Percentiles rank a stretch among this genome's conserved stretches.
Evolutionary conservation across 1,139 yeast species (phyloP).

Genomic region (Blastobotrys proliferans): DNA sequence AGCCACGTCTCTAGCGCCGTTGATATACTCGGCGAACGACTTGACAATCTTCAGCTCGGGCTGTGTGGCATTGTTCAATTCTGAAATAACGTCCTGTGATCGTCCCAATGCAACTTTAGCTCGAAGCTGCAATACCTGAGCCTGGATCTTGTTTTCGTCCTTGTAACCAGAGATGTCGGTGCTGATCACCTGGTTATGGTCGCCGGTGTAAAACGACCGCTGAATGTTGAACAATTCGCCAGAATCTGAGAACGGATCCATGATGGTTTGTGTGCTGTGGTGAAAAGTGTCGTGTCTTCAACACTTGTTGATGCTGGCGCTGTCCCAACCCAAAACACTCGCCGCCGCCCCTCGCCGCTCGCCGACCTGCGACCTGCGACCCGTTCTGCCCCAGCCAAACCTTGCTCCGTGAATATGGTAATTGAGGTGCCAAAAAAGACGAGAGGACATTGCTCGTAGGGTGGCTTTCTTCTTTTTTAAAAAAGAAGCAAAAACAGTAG

Average conservation of each 20-base stretch:
- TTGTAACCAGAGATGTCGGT: conserved; percentile 27
- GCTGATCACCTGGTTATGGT: conserved; percentile 33
- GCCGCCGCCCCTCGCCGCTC: no score
- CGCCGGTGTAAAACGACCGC: conserved; percentile 40
- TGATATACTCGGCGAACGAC: conserved; percentile 24
- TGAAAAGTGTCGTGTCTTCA: neutral
- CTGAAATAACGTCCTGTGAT: conserved; percentile 30
- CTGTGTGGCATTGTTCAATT: conserved; percentile 21
- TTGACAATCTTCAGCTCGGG: conserved; percentile 23
- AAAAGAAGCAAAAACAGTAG: no score
- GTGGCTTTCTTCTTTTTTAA: no score
- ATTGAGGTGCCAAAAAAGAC: no score
- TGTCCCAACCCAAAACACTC: no score
- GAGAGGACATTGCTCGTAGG: no score
- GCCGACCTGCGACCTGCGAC: no score
- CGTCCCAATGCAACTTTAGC: conserved; percentile 37
- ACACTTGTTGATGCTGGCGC: no score
- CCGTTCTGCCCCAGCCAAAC: no score
- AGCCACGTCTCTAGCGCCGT: conserved; percentile 19
- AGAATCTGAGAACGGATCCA: conserved; percentile 33
- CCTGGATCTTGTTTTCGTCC: conserved; percentile 27
- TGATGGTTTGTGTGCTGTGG: conserved; percentile 12
- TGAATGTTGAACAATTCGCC: conserved; percentile 37
- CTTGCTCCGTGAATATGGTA: no score
- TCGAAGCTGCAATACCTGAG: conserved; percentile 33